A percentile compares a stretch with the other conserved stretches of the same genome.
These are phyloP conservation scores for Dothistroma pini DNA, from an alignment of 2,329 filamentous ascomycete species.

Conservation along the genomic window DNA sequence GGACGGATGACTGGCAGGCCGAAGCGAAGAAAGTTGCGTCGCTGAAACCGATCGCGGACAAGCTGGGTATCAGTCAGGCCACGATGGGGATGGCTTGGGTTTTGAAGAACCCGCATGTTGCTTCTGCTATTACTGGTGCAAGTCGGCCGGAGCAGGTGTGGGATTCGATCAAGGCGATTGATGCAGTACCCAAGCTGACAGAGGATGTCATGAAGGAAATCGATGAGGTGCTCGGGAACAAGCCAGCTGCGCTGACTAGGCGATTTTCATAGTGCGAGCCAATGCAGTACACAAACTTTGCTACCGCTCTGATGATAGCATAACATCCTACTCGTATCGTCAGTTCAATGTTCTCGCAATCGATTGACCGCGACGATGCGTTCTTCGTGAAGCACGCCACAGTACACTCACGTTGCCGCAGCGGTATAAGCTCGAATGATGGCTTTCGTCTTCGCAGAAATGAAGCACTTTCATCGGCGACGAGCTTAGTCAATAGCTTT, in stretches of 20 bases:
- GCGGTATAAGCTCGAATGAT: too few species aligned
- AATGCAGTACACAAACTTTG: not conserved
- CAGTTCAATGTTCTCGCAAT: too few species aligned
- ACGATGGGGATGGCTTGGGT: not conserved
- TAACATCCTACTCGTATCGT: too few species aligned
- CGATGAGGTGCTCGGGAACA: not conserved
- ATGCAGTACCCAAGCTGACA: not conserved
- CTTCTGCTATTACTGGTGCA: not conserved
- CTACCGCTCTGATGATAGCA: too few species aligned
- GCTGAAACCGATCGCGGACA: not conserved
- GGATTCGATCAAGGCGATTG: constrained; percentile 1
- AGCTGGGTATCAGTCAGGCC: not conserved
- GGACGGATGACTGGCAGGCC: not conserved
- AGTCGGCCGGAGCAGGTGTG: constrained; percentile 1
- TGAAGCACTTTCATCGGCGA: too few species aligned
- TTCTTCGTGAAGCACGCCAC: too few species aligned
- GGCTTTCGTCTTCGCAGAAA: too few species aligned
- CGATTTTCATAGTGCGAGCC: not conserved
- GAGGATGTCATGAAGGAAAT: not conserved
- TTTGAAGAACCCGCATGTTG: not conserved
- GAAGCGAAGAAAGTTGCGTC: constrained; percentile 1
- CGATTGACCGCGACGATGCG: too few species aligned
- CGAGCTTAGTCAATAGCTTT: not conserved
- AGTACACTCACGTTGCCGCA: too few species aligned
- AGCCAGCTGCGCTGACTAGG: not conserved